A percentile compares a stretch with the other conserved stretches of the same genome.
Conservation (phyloP, 805 yeast genomes). For the Saccharomycopsis sp. region DNA sequence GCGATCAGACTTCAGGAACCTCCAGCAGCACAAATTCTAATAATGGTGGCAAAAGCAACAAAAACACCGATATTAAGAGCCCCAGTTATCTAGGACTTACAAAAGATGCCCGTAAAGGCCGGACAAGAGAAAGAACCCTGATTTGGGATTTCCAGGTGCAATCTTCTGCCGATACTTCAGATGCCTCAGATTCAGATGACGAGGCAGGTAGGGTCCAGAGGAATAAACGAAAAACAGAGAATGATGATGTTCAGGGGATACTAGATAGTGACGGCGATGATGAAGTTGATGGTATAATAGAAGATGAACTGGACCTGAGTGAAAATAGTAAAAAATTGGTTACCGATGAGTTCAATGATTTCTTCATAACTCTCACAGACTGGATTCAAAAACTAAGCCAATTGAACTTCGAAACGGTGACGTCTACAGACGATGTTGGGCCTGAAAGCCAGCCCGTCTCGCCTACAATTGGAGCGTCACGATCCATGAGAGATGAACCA, state of each 20-base stretch:
- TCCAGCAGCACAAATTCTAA: no score
- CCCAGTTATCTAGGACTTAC: neutral
- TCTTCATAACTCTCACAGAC: conserved; percentile 3
- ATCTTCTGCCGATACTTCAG: neutral
- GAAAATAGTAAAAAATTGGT: conserved; percentile 18
- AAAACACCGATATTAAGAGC: no score
- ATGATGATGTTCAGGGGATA: neutral
- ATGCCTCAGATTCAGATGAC: neutral
- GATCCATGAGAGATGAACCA: neutral
- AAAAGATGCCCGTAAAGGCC: neutral
- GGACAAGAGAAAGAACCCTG: neutral
- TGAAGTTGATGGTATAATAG: conserved; percentile 19
- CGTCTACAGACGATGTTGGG: conserved; percentile 14
- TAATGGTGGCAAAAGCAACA: no score
- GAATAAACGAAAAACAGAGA: neutral
- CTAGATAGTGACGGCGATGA: conserved; percentile 3
- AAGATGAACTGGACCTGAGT: conserved; percentile 4
- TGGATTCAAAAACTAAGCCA: neutral
- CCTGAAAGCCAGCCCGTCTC: conserved; percentile 19
- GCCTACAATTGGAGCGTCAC: conserved; percentile 15
- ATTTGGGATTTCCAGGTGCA: neutral
- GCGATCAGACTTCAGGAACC: neutral
- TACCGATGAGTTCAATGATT: conserved; percentile 11
- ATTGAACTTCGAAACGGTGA: neutral
- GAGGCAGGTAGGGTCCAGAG: no score